Conservation (phyloP, 441 rosid genomes). For the Populus hybrid region DNA sequence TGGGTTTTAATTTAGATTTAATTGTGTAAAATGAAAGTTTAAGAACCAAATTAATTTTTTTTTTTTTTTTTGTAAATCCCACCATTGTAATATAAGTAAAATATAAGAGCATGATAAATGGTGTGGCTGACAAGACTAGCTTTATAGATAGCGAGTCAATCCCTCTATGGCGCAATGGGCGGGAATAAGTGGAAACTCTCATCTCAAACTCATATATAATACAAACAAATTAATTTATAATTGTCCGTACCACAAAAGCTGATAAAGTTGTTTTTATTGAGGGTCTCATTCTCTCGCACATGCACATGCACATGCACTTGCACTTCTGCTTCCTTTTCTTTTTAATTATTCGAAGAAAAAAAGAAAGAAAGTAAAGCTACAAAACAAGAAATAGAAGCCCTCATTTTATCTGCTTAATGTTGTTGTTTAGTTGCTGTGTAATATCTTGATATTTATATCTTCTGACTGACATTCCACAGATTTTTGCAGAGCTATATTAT, state of each 20-base stretch:
- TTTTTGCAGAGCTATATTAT: conserved; percentile 1
- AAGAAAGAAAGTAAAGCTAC: conserved; percentile 6
- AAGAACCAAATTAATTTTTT: too few relatives aligned
- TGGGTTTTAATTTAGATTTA: too few relatives aligned
- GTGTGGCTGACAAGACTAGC: too few relatives aligned
- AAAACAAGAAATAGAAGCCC: conserved; percentile 36
- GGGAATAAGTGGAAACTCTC: neutral
- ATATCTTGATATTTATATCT: conserved; percentile 16
- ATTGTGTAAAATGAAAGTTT: too few relatives aligned
- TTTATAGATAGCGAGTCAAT: neutral
- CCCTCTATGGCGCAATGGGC: neutral
- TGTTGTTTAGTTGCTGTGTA: conserved; percentile 9
- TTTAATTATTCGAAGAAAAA: conserved; percentile 11
- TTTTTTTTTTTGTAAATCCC: too few relatives aligned
- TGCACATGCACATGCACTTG: conserved; percentile 41
- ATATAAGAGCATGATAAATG: too few relatives aligned
- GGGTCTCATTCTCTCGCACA: conserved; percentile 13
- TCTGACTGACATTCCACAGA: conserved; percentile 43
- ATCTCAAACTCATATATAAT: neutral
- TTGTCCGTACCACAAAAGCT: conserved; percentile 26
- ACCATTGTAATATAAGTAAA: too few relatives aligned
- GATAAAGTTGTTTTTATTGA: conserved; percentile 32
- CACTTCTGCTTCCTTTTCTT: conserved; percentile 17
- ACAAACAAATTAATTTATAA: neutral
- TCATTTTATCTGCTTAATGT: conserved; percentile 11